Conservation (phyloP, 805 yeast genomes). For the Dipodascopsis uninucleata region DNA sequence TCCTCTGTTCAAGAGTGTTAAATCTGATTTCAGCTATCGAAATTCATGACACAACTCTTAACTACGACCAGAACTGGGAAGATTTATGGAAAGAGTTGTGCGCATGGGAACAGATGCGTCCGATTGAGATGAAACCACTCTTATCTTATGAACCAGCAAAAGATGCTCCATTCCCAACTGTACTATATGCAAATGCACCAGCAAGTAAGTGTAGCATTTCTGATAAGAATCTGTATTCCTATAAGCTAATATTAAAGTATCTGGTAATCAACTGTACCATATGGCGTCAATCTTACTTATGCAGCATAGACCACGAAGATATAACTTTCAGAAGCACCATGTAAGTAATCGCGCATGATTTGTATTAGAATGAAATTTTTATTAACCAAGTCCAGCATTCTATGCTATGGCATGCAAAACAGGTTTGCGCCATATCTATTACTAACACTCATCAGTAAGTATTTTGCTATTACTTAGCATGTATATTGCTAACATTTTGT, state of each 20-base stretch:
- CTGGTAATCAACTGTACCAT: conserved; percentile 42
- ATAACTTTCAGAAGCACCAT: conserved; percentile 32
- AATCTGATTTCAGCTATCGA: conserved; percentile 37
- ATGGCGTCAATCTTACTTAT: conserved; percentile 41
- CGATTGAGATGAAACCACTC: conserved; percentile 39
- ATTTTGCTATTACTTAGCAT: not conserved
- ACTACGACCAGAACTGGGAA: conserved; percentile 42
- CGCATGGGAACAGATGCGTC: conserved; percentile 41
- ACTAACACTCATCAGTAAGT: conserved; percentile 33
- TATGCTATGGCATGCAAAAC: conserved; percentile 43
- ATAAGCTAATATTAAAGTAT: conserved; percentile 21
- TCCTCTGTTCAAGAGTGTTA: conserved; percentile 40
- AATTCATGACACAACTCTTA: conserved; percentile 9
- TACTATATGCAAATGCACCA: conserved; percentile 39
- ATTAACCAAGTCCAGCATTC: conserved; percentile 28
- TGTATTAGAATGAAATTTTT: too few relatives aligned
- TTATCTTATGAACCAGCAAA: conserved; percentile 31
- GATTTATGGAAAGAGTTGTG: conserved; percentile 41
- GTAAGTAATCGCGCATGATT: too few relatives aligned
- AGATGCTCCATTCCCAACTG: conserved; percentile 40
- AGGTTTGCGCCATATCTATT: conserved; percentile 38
- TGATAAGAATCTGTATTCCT: not conserved
- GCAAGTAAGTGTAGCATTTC: conserved; percentile 29
- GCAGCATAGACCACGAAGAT: conserved; percentile 42
- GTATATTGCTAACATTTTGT: too few relatives aligned